Conservation (phyloP, 306 rosid genomes). For the Inga laurina region DNA sequence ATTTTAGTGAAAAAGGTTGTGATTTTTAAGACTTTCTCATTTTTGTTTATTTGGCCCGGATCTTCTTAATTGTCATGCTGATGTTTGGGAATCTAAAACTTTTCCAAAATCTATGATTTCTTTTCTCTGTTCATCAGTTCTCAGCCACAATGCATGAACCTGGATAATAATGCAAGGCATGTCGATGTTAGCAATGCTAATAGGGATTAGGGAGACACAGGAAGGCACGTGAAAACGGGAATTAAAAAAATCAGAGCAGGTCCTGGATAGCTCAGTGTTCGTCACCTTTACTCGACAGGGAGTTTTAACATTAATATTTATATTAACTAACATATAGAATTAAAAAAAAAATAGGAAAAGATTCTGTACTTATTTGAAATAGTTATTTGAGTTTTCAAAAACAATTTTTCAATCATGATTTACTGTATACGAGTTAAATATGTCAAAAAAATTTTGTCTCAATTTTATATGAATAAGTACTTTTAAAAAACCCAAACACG, state of each 20-base stretch:
- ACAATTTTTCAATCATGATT: too few relatives aligned
- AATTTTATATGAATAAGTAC: too few relatives aligned
- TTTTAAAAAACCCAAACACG: too few relatives aligned
- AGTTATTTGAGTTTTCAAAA: too few relatives aligned
- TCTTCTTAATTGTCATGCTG: not conserved
- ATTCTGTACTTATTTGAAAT: not conserved
- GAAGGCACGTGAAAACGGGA: conserved; percentile 30
- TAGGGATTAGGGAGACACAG: not conserved
- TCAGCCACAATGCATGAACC: not conserved
- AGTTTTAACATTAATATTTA: not conserved
- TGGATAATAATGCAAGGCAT: not conserved
- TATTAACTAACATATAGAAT: not conserved
- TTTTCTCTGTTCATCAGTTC: not conserved
- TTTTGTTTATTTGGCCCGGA: not conserved
- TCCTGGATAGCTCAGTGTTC: not conserved
- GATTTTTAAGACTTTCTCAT: not conserved
- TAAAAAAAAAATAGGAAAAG: not conserved
- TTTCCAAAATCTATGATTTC: not conserved
- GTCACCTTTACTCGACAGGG: not conserved
- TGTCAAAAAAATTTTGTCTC: too few relatives aligned
- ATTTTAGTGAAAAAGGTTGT: not conserved
- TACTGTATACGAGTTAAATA: too few relatives aligned
- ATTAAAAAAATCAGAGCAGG: not conserved
- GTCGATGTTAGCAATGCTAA: not conserved
- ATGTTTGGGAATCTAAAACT: not conserved